Base-by-base conservation (phyloP, 441 rosid species). In the Gossypium trilobum region DNA sequence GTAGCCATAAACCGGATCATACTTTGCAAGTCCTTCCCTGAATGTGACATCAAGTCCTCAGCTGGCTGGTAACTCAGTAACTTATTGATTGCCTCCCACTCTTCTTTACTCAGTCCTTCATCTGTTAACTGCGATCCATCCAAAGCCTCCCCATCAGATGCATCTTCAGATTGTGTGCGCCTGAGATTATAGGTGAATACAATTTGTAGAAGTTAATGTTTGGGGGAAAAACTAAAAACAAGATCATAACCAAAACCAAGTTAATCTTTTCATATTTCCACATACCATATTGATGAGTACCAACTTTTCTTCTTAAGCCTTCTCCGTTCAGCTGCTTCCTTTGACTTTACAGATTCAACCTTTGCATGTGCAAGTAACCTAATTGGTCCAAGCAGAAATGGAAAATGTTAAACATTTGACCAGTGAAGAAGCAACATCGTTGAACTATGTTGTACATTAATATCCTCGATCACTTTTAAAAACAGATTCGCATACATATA, bases 351-450 rank as follows among this genome's bases (percentile, higher is more conserved):
- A 74, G 94, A 90, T 87, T 93, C 98, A 83, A 88, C 89, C 87
- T 91, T 95, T 56, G 97, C 99, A 89, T 95, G 99, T 71, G 98
- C 99, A 81, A 95, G 99, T 73, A 95, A 84, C 95, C 99, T 95
- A 80, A 72, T 76, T 22, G 39, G 60, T 68, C 60, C 71, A 81
- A 42, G 74, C 2, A 16, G 63, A 73, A 54, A 73, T 20, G 16
- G 42, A 36, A 75, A 23, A 54, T 23, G 61, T 71, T 50, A 50
- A 60, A 72, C 36, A 66, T 20, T 60, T 6, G 72, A 19, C 60
- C 27, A 11, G 16, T 68, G 60, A 68, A 20, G 58, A 23, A 2
- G 48, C 22, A 10, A 46, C 3, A 13, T n/a, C 51, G 20, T 16
- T 17, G 27, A 67, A 27, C 36, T 11, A 29, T 20, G 33, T 57